phyloP scores from a whole-genome alignment of 768 basidiomycete genomes.

The Phylloporus sp. region DNA sequence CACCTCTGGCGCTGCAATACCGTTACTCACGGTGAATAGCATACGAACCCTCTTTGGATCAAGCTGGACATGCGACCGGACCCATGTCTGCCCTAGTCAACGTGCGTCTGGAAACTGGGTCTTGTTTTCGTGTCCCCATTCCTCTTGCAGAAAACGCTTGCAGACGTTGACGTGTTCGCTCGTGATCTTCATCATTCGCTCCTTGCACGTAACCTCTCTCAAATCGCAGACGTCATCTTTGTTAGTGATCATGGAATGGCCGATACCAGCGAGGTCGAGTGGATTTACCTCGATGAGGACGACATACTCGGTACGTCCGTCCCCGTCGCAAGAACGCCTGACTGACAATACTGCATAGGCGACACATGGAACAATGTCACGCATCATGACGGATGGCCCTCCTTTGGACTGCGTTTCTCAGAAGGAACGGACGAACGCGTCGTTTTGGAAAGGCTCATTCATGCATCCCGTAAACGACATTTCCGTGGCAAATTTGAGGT shows the following conservation, averaged over 20 bases:
- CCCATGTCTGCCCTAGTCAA: slow-evolving; percentile 68
- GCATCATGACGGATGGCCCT: slow-evolving; percentile 86
- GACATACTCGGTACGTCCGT: slow-evolving; percentile 24
- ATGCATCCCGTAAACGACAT: slow-evolving; percentile 39
- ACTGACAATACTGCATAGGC: slow-evolving; percentile 13
- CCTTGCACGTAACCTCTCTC: slow-evolving; percentile 64
- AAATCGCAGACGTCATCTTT: slow-evolving; percentile 84
- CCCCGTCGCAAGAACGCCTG: neutral
- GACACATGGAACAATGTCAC: slow-evolving; percentile 25
- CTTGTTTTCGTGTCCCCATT: neutral
- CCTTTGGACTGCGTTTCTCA: slow-evolving; percentile 77
- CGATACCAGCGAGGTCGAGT: slow-evolving; percentile 73
- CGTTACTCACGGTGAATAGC: slow-evolving; percentile 35
- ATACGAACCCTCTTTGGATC: slow-evolving; percentile 83
- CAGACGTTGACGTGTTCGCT: slow-evolving; percentile 68
- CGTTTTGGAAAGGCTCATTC: slow-evolving; percentile 50
- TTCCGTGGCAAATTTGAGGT: slow-evolving; percentile 64
- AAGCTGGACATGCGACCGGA: slow-evolving; percentile 72
- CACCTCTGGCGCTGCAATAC: neutral
- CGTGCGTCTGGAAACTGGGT: slow-evolving; percentile 39
- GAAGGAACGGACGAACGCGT: slow-evolving; percentile 49
- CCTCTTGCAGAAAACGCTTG: slow-evolving; percentile 51
- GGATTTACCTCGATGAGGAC: slow-evolving; percentile 66
- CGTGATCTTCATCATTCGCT: slow-evolving; percentile 61
- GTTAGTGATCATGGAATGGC: slow-evolving; percentile 93